These are phyloP conservation scores for Saitozyma podzolica DNA, from an alignment of 768 basidiomycete species.

Conservation along the genomic window DNA sequence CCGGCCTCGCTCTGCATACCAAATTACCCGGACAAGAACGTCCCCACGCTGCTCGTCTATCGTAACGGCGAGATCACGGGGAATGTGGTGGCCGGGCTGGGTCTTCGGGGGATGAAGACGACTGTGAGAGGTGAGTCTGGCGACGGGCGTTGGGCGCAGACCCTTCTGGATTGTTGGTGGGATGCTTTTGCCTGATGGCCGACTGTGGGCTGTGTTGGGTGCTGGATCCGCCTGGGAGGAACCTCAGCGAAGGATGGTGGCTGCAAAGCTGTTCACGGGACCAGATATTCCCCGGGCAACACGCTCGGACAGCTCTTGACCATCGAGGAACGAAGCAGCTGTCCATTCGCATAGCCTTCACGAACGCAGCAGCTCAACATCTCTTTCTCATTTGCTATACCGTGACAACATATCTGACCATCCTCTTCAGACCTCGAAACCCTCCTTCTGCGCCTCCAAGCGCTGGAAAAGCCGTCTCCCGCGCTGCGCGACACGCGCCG, in stretches of 20 bases:
- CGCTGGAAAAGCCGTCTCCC: slow-evolving; percentile 59
- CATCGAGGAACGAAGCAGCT: too few species aligned
- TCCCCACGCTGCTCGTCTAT: slow-evolving; percentile 91
- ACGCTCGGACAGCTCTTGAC: too few species aligned
- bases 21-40: slow-evolving; percentile 85
- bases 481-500: slow-evolving; percentile 31
- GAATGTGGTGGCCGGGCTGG: slow-evolving; percentile 73
- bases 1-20: slow-evolving; percentile 92
- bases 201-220: not conserved
- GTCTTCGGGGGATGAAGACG: slow-evolving; percentile 60
- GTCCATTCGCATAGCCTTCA: too few species aligned
- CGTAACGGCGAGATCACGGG: slow-evolving; percentile 85
- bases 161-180: too few species aligned
- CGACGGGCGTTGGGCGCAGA: not conserved
- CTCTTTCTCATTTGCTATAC: too few species aligned
- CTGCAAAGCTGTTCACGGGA: too few species aligned
- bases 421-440: slow-evolving; percentile 44
- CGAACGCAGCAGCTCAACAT: too few species aligned
- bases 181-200: not conserved
- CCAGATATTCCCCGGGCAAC: too few species aligned
- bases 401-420: too few species aligned
- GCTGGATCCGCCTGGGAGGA: not conserved
- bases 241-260: too few species aligned
- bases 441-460: slow-evolving; percentile 61
- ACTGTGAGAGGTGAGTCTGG: slow-evolving; percentile 67